Percentiles rank a stretch among this genome's conserved stretches.
Conservation (phyloP, 805 yeast genomes). For the Lipomyces chichibuensis region DNA sequence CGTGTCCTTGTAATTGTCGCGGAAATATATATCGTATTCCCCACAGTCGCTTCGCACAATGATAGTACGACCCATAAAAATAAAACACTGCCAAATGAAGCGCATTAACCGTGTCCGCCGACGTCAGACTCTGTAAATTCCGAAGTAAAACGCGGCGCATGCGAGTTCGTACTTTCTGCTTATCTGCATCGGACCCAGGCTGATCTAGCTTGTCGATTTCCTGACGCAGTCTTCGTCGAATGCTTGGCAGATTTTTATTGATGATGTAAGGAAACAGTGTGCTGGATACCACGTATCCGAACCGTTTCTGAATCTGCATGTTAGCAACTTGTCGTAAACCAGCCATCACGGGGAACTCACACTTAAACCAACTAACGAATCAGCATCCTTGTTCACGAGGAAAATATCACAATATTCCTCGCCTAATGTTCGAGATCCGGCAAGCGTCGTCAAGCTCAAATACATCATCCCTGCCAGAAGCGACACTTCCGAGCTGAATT, state of each 20-base stretch:
- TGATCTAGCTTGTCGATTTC: constrained; percentile 18
- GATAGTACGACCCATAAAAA: constrained; percentile 79
- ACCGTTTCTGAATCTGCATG: constrained; percentile 46
- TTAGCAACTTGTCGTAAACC: background rate
- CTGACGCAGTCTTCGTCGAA: constrained; percentile 36
- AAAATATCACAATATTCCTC: constrained; percentile 89
- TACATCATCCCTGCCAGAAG: constrained; percentile 63
- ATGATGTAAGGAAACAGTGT: constrained; percentile 63
- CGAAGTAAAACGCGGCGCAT: constrained; percentile 16
- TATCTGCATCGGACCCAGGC: background rate
- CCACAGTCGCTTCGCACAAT: constrained; percentile 70
- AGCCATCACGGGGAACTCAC: background rate
- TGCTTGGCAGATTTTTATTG: constrained; percentile 33
- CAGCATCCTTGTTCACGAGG: constrained; percentile 50
- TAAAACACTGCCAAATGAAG: constrained; percentile 81
- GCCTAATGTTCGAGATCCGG: constrained; percentile 82
- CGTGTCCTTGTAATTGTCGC: constrained; percentile 44
- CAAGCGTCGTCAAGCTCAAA: constrained; percentile 70
- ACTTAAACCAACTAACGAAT: constrained; percentile 1
- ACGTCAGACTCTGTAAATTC: constrained; percentile 18
- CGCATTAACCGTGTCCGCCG: constrained; percentile 53
- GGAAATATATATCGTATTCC: constrained; percentile 67
- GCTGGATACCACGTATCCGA: constrained; percentile 63
- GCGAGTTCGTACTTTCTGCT: background rate
- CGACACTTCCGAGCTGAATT: constrained; percentile 63